Evolutionary conservation across 108 stramenopile species (phyloP).

Genomic region (Bacterosira constricta): DNA sequence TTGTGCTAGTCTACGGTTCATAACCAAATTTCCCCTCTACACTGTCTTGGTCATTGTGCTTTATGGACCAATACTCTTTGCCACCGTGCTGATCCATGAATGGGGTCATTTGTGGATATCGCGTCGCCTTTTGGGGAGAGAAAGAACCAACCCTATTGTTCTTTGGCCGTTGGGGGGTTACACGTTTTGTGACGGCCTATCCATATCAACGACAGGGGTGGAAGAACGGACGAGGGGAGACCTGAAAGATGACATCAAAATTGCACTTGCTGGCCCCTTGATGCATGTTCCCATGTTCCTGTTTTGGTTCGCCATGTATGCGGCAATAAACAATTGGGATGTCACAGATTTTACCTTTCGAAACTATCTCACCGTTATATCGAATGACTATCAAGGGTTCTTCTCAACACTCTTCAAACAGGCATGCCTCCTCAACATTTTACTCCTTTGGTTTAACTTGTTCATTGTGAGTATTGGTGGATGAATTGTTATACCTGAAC

Average conservation of each 20-base stretch:
- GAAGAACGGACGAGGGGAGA: not conserved
- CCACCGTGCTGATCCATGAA: slow-evolving; percentile 11
- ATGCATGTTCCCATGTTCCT: slow-evolving; percentile 14
- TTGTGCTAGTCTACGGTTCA: not conserved
- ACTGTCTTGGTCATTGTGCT: not conserved
- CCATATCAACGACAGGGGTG: not conserved
- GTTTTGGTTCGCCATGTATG: slow-evolving; percentile 16
- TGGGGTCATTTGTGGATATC: slow-evolving; percentile 2
- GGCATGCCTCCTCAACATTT: slow-evolving; percentile 11
- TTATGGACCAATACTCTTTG: slow-evolving; percentile 1
- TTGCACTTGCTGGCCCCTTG: slow-evolving; percentile 17
- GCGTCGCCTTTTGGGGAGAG: not conserved
- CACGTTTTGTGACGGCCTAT: slow-evolving; percentile 3
- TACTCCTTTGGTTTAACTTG: slow-evolving; percentile 19
- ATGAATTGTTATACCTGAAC: too few relatives aligned
- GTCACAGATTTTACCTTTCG: slow-evolving; percentile 8
- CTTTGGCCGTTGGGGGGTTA: slow-evolving; percentile 18
- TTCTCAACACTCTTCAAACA: slow-evolving; percentile 18
- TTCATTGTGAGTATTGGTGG: too few relatives aligned
- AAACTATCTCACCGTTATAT: slow-evolving; percentile 5
- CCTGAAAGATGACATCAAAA: slow-evolving; percentile 3
- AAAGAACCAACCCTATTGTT: not conserved
- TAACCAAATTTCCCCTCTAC: not conserved
- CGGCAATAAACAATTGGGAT: slow-evolving; percentile 6
- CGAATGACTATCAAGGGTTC: slow-evolving; percentile 7